phyloP scores from a whole-genome alignment of 1,284 basidiomycete genomes.

The Tylopilus sp. region DNA sequence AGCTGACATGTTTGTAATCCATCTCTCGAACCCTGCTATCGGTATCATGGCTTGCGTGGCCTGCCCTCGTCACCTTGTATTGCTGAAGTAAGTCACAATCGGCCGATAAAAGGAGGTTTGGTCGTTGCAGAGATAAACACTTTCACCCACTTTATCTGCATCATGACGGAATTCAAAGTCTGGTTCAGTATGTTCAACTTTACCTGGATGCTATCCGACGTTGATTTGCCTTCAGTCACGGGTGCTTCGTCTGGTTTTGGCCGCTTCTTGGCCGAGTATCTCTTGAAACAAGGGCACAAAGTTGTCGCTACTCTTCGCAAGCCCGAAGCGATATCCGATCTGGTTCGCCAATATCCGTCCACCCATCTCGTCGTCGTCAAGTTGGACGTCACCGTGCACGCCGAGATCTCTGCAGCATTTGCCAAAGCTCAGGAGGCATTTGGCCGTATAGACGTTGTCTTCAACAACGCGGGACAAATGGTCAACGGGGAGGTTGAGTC shows the following conservation, averaged over 20 bases:
- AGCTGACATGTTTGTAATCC: not conserved
- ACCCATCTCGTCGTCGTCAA: slow-evolving; percentile 37
- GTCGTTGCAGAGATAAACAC: not conserved
- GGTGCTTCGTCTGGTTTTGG: slow-evolving; percentile 29
- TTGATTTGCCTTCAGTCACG: slow-evolving; percentile 22
- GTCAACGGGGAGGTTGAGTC: slow-evolving; percentile 24
- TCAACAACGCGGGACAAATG: slow-evolving; percentile 34
- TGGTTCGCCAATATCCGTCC: slow-evolving; percentile 27
- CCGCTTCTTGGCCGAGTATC: slow-evolving; percentile 15
- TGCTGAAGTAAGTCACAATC: not conserved
- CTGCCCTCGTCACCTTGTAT: not conserved
- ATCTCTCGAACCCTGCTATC: no score
- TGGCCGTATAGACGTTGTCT: slow-evolving; percentile 44
- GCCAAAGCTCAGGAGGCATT: slow-evolving; percentile 33
- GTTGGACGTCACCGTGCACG: slow-evolving; percentile 40
- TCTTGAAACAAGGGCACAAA: slow-evolving; percentile 32
- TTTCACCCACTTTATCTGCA: slow-evolving; percentile 24
- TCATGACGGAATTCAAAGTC: slow-evolving; percentile 14
- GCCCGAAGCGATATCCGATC: slow-evolving; percentile 30
- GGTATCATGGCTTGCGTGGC: not conserved
- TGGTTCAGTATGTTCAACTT: slow-evolving; percentile 17
- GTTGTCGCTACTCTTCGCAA: slow-evolving; percentile 39
- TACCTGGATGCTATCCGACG: not conserved
- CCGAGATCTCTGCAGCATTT: slow-evolving; percentile 36
- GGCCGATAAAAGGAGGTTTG: not conserved